Evolutionary conservation across 2,329 filamentous ascomycete genomes (phyloP).

Genomic region (Pseudovirgaria hyperparasitica): DNA sequence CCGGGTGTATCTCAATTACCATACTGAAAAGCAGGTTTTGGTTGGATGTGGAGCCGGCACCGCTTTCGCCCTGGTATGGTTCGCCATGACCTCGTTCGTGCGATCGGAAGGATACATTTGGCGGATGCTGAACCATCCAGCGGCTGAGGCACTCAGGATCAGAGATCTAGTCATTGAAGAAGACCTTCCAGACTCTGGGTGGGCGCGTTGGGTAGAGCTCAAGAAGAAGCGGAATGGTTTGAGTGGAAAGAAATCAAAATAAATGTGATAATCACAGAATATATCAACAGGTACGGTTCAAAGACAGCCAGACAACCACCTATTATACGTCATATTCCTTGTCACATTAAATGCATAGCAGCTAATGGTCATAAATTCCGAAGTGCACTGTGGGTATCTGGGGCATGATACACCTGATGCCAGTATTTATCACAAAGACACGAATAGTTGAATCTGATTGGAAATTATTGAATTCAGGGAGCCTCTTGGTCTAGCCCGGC

Average conservation of each 20-base stretch:
- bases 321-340: no score
- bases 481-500: no score
- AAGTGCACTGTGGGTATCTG: no score
- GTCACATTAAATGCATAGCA: no score
- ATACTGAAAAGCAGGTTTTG: conserved; percentile 78
- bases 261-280: no score
- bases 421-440: no score
- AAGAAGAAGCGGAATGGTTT: conserved; percentile 16
- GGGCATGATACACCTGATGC: no score
- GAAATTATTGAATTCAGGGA: no score
- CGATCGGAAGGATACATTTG: conserved; percentile 57
- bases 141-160: conserved; percentile 55
- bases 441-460: no score
- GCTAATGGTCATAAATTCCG: no score
- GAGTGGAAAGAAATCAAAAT: conserved; percentile 15
- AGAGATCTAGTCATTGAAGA: conserved; percentile 79
- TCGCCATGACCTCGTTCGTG: conserved; percentile 52
- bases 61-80: conserved; percentile 66
- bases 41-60: conserved; percentile 62
- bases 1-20: conserved; percentile 83
- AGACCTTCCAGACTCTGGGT: conserved; percentile 81
- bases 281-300: no score
- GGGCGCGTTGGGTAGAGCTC: conserved; percentile 73
- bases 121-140: conserved; percentile 55
- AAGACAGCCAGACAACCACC: no score